phyloP scores from a whole-genome alignment of 2,329 filamentous ascomycete genomes.

The Talaromyces sp. region DNA sequence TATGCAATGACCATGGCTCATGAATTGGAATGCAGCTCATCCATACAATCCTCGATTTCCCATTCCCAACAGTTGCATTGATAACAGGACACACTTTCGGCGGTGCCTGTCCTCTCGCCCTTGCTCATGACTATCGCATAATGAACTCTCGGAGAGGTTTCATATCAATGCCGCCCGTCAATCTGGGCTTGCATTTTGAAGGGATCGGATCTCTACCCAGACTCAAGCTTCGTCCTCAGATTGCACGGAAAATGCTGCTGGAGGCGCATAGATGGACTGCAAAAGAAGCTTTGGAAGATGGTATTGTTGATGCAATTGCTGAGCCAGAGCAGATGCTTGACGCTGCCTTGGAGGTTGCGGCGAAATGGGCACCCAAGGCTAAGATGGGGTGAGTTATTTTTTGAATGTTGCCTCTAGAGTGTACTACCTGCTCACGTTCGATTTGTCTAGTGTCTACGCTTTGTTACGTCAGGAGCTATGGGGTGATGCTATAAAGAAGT shows the following conservation, averaged over 20 bases:
- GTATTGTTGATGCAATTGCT: conserved; percentile 57
- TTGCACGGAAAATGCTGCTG: conserved; percentile 60
- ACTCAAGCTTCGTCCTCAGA: conserved; percentile 53
- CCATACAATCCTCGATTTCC: conserved; percentile 54
- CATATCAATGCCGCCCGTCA: conserved; percentile 56
- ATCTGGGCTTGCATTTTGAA: conserved; percentile 59
- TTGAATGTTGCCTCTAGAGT: no score
- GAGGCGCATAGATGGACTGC: conserved; percentile 60
- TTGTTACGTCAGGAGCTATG: conserved; percentile 56
- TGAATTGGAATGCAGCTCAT: conserved; percentile 35
- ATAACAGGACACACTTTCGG: conserved; percentile 55
- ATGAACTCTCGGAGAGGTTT: conserved; percentile 53
- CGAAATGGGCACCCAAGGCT: conserved; percentile 44
- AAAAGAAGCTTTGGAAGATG: conserved; percentile 54
- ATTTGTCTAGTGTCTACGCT: conserved; percentile 48
- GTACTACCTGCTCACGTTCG: neutral
- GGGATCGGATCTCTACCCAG: conserved; percentile 57
- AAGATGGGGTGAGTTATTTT: conserved; percentile 31
- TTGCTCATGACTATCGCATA: conserved; percentile 52
- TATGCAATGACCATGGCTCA: conserved; percentile 18
- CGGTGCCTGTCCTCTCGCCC: conserved; percentile 51
- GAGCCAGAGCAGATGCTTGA: conserved; percentile 54
- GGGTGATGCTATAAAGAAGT: conserved; percentile 56
- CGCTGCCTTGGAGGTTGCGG: conserved; percentile 49
- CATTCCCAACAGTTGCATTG: conserved; percentile 51